phyloP scores from a whole-genome alignment of 2,329 filamentous ascomycete species.

The Cladosporium velox region DNA sequence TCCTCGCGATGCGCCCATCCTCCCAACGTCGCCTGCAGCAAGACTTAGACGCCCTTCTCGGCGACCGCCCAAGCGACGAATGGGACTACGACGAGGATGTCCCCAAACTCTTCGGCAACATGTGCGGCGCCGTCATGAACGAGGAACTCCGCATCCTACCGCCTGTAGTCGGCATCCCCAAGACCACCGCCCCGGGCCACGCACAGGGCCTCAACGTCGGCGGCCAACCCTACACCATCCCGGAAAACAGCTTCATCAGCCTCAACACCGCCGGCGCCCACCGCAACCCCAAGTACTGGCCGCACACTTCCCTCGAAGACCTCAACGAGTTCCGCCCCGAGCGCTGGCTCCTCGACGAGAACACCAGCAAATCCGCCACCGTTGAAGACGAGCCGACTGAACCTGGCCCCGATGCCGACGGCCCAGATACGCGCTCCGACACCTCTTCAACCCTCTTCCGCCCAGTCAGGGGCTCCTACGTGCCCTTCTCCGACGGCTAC shows the following conservation, averaged over 20 bases:
- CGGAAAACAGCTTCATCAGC: constrained; percentile 57
- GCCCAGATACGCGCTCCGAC: constrained; percentile 58
- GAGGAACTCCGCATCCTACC: constrained; percentile 74
- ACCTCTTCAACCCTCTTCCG: constrained; percentile 64
- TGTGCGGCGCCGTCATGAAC: constrained; percentile 74
- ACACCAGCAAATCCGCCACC: constrained; percentile 25
- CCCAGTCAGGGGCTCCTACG: constrained; percentile 54
- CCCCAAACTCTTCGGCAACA: constrained; percentile 65
- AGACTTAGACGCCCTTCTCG: constrained; percentile 68
- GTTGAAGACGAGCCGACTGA: constrained; percentile 41
- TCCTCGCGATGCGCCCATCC: constrained; percentile 65
- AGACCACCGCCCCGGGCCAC: constrained; percentile 51
- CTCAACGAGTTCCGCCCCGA: constrained; percentile 70
- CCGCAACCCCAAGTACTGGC: constrained; percentile 74
- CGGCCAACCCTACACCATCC: constrained; percentile 61
- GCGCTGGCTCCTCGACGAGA: constrained; percentile 62
- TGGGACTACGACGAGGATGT: constrained; percentile 74
- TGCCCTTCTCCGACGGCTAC: constrained; percentile 59
- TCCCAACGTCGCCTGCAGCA: constrained; percentile 67
- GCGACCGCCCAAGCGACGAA: constrained; percentile 56
- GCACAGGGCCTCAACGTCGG: constrained; percentile 61
- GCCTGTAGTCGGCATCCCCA: constrained; percentile 71
- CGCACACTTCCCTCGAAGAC: constrained; percentile 55
- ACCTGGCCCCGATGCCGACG: constrained; percentile 48
- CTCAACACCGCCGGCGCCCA: constrained; percentile 61